These are phyloP conservation scores for Thelonectria blattea DNA, from an alignment of 2,329 filamentous ascomycete genomes.

Conservation along the genomic window DNA sequence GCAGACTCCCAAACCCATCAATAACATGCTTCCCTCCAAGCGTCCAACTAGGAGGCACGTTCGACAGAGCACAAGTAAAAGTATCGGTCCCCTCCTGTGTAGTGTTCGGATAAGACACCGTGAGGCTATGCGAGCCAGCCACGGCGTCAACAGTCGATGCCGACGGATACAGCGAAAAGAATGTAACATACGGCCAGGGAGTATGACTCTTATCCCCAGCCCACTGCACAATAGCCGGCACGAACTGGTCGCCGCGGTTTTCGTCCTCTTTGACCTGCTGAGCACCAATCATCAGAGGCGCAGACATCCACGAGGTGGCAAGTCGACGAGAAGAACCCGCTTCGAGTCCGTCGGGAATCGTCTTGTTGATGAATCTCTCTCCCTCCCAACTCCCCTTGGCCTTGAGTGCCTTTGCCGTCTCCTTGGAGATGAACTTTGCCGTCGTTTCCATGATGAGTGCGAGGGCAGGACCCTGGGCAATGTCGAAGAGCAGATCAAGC, in stretches of 20 bases:
- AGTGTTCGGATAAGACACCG: conserved; percentile 47
- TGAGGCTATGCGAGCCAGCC: conserved; percentile 42
- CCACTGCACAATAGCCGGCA: conserved; percentile 55
- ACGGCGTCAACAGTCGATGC: conserved; percentile 50
- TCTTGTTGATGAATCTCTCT: conserved; percentile 44
- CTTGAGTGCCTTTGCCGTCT: conserved; percentile 38
- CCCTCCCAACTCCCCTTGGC: conserved; percentile 43
- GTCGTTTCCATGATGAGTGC: conserved; percentile 47
- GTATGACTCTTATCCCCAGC: conserved; percentile 47
- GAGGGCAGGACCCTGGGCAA: conserved; percentile 48
- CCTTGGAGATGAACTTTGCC: conserved; percentile 36
- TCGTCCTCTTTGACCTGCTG: conserved; percentile 44
- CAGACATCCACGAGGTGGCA: conserved; percentile 49
- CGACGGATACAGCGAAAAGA: conserved; percentile 50
- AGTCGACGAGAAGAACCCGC: conserved; percentile 38
- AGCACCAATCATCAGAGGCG: conserved; percentile 51
- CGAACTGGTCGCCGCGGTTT: conserved; percentile 49
- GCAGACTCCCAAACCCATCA: conserved; percentile 43
- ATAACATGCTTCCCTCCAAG: conserved; percentile 40
- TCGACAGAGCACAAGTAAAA: conserved; percentile 48
- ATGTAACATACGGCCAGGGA: conserved; percentile 47
- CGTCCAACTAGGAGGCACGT: conserved; percentile 48
- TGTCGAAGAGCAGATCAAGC: conserved; percentile 49
- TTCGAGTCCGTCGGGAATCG: conserved; percentile 44
- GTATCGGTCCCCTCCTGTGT: conserved; percentile 47